Evolutionary conservation across 805 yeast species (phyloP), one percentile per base, ranked within the genome.

Genomic region (Maudiozyma saulgeensis): DNA sequence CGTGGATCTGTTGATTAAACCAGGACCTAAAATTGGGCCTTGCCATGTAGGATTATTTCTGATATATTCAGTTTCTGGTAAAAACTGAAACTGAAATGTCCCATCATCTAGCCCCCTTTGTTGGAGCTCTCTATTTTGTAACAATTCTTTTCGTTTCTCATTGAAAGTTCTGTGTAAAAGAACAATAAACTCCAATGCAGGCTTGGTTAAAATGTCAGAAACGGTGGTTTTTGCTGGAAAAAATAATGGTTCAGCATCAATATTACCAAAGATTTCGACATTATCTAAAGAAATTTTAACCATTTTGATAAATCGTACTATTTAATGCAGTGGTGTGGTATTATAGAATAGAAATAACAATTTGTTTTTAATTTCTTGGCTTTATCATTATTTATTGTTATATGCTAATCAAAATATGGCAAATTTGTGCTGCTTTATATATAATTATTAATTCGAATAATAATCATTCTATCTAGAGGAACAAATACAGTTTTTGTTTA

Each of bases 1-100:
- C 41, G 80, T 81, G 64, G 88, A 78, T 70, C 95, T 77, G 64
- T 82, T 84, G 51, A 77, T 77, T 58, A 85, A 70, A 46, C 88
- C 88, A 41, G 82, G 83, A 41, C 86, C 89, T 47, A 81, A 74
- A 40, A 84, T 75, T 19, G 82, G 80, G 55, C 91, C 90, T 56
- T 76, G 78, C 91, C 93, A 84, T 37, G 79, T 77, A 21, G 83
- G 77, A 59, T 85, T 87, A 44, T 81, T 75, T 69, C 93, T 77
- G 58, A 85, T 82, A 63, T 72, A 68, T 50, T 69, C 74, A 16
- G 90, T 84, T 64, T 82, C 90, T 25, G 79, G 77, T 49, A 82
- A 70, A 63, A 82, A 85, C 57, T 77, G 79, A 53, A 87, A 54
- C 16, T 57, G 78, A 54, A 74, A 70, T 41, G 72, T 68, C 45